Base-by-base conservation (phyloP, 202 grass and related monocot species). In the Saccharum hybrid region DNA sequence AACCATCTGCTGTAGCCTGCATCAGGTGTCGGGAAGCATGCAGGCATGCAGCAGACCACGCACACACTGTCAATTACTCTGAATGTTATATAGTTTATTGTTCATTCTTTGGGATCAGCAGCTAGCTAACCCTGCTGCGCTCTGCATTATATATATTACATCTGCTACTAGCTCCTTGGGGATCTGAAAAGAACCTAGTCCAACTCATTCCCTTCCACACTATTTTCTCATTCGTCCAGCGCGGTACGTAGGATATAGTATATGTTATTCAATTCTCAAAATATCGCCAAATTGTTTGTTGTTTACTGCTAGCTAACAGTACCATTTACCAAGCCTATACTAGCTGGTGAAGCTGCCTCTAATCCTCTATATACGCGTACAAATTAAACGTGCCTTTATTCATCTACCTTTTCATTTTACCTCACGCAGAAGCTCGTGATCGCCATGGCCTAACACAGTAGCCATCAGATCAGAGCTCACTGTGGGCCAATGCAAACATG, bases 121-220 rank as follows among this genome's bases (percentile, higher is more conserved):
- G 72, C 49, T 59, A 10, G 19, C 19, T 16, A 71, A 22, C 22
- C 62, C 54, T 13, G 70, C 11, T n/a, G 70, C 21, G 11, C 69
- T 54, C 56, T 34, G 71, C 71, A 74, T 60, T 54, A 57, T n/a
- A 21, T 2, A 28, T 57, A 21, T 15, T n/a, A 51, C 2, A 28
- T 48, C 15, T 67, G 76, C 22, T 70, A 68, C 16, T 18, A 0
- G 2, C 66, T 81, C 23, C 45, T 66, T 68, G 2, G 67, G 83
- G 88, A 86, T 86, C 88, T 82, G 79, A 68, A 78, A 78, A 78
- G 57, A 86, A 79, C 26, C 39, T 67, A 78, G 83, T 83, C 38
- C 68, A 56, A 7, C 48, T 63, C 78, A 89, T 82, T 86, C 78
- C 65, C 70, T 45, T 49, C 46, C 39, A 37, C 21, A 26, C 48